phyloP scores from a whole-genome alignment of 2,329 filamentous ascomycete species.

The Chrysoporthe puriensis region DNA sequence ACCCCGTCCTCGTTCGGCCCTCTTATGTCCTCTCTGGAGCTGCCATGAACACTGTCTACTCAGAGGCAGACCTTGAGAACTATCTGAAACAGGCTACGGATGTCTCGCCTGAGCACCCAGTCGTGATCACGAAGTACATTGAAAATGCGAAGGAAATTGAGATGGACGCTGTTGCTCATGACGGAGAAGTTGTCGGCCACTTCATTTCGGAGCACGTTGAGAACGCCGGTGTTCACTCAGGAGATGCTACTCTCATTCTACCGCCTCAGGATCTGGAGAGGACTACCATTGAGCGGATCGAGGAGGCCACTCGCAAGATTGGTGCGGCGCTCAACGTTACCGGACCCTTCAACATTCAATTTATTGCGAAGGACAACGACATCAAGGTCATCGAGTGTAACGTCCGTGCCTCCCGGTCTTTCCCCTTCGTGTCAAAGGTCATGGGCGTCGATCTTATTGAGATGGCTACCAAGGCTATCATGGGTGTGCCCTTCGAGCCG shows the following conservation, averaged over 20 bases:
- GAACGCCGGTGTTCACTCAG: conserved; percentile 97
- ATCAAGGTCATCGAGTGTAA: conserved; percentile 99
- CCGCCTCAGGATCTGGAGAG: conserved; percentile 90
- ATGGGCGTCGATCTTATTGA: conserved; percentile 98
- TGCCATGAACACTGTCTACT: conserved; percentile 99
- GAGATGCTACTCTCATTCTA: conserved; percentile 92
- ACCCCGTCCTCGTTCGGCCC: conserved; percentile 91
- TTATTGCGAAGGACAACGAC: conserved; percentile 99
- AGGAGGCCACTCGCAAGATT: conserved; percentile 94
- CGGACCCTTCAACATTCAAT: conserved; percentile 98
- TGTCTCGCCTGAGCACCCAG: conserved; percentile 92
- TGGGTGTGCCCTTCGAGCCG: conserved; percentile 77
- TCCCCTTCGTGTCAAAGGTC: conserved; percentile 98
- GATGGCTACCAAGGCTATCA: conserved; percentile 97
- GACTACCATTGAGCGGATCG: conserved; percentile 88
- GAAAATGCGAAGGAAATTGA: conserved; percentile 99
- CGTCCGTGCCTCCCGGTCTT: conserved; percentile 91
- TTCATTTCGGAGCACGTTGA: conserved; percentile 99
- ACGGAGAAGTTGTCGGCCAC: conserved; percentile 88
- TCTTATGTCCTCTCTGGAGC: conserved; percentile 97
- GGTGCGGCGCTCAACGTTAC: conserved; percentile 92
- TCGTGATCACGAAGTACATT: conserved; percentile 99
- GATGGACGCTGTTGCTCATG: conserved; percentile 95
- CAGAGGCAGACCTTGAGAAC: conserved; percentile 84
- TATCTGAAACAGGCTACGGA: conserved; percentile 91